Evolutionary conservation across 192 early-diverging fungal species (phyloP).

Genomic region (Oehlia diaphana): DNA sequence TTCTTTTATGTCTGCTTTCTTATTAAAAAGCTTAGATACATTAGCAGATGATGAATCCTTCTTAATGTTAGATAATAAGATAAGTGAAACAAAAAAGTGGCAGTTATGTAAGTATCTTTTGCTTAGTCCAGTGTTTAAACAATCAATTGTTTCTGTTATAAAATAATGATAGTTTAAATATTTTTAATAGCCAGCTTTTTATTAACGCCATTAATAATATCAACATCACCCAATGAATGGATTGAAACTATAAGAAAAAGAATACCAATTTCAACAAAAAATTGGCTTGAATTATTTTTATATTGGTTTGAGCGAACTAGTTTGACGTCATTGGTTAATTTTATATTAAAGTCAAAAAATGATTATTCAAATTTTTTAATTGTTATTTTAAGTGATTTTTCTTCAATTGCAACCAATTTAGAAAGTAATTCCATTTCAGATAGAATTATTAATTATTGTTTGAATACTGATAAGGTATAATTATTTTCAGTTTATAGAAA

Average conservation of each 20-base stretch:
- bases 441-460: not conserved
- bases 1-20: not conserved
- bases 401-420: not conserved
- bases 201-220: not conserved
- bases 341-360: not conserved
- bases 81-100: not conserved
- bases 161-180: not conserved
- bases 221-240: conserved; percentile 1
- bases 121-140: not conserved
- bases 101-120: not conserved
- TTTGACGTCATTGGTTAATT: not conserved
- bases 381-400: not conserved
- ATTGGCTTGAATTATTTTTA: conserved; percentile 4
- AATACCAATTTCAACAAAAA: not conserved
- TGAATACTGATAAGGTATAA: not conserved
- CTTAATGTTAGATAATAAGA: not conserved
- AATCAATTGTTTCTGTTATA: not conserved
- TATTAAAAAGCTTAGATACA: not conserved
- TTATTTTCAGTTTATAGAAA: not conserved
- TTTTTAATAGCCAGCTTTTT: not conserved
- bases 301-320: not conserved
- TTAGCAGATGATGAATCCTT: not conserved
- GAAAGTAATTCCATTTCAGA: not conserved
- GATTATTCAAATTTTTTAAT: not conserved
- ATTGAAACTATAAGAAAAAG: conserved; percentile 2